Base-by-base conservation (phyloP, 768 basidiomycete species). In the Termitomyces sp. region DNA sequence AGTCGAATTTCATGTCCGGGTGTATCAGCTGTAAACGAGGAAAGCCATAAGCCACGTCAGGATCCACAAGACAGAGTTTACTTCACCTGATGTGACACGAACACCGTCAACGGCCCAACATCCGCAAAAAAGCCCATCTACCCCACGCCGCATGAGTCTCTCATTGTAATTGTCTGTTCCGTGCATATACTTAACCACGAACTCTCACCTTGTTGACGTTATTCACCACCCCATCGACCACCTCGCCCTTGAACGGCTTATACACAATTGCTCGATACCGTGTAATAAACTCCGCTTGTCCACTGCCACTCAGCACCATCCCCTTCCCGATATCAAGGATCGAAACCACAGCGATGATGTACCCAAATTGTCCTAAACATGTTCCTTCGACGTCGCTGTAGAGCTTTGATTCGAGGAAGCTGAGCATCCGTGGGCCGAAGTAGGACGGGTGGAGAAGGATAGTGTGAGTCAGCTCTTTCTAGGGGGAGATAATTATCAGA, bases 241-340 rank as follows among this genome's bases (percentile, higher is more conserved):
- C 96, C 72, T 99, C 96, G 10, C 95, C 96, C 74, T 98, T 97
- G 83, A 98, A 98, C n/a, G 97, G 97, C 75, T 98, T 96, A 84
- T 97, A 98, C 20, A 99, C 96, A 65, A 99, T 94, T 6, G 97
- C 97, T 32, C 91, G 87, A 76, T 98, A 99, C 58, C 90, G 82
- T 25, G 94, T 94, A 65, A 93, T 83, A 74, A 99, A 99, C 76
- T 98, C 94, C 5, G 97, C 97, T 75, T 96, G 94, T 1, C 95
- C 96, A 38, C 89, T 94, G 8, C 94, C 93, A 59, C 89, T 86
- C 50, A 96, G 77, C 14, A 98, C 91, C 83, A 94, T 92, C 9
- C 95, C 96, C 74, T 92, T 90, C 38, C 94, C 94, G 59, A 95
- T 93, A 69, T 96, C 92, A 54, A 91, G 80, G 67, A 96, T 93